Base-by-base conservation (phyloP, 805 yeast species). In the Suhomyces sp. region DNA sequence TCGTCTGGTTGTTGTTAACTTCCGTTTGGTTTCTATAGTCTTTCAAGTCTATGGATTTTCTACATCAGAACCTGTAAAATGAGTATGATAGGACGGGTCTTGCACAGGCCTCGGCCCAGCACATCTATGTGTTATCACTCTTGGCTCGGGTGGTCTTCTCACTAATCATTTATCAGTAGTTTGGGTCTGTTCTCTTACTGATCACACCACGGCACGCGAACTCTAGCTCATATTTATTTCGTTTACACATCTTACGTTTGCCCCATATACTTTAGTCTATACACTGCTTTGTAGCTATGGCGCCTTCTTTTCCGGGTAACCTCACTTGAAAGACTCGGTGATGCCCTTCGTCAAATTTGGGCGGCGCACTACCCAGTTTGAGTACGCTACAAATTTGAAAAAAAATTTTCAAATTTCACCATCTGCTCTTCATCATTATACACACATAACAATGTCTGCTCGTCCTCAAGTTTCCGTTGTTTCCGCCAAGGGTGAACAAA, bases 401-500 rank as follows among this genome's bases (percentile, higher is more conserved):
- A 57, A 58, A 58, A 53, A 45, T 59, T 58, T 57, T 50, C 57
- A 49, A 44, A 27, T 27, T 41, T 5, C 43, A 29, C 40, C 43
- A 43, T 35, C 53, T 54, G 51, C 58, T 56, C 47, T 52, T 58
- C 56, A 52, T 55, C 55, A 61, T 63, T 66, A 53, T 54, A 53
- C 50, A 57, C 54, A 59, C 51, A 48, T 49, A 57, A 68, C 59
- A 68, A 80, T 80, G 80, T 79, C 81, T 67, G 61, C 78, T 65
- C 91, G 97, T 80, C 98, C 99, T 74, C 96, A 89, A 84, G 98
- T 94, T 77, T 82, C 97, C 70, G 97, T 96, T 72, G 82, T 87
- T 80, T 80, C 96, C 75, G 78, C 84, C 72, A 74, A 84, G 77
- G 98, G 98, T 78, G 88, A 87, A 78, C 84, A 88, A 73, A 79